Conservation (phyloP, 1,284 basidiomycete species). For the Ustilago vetiveriae region DNA sequence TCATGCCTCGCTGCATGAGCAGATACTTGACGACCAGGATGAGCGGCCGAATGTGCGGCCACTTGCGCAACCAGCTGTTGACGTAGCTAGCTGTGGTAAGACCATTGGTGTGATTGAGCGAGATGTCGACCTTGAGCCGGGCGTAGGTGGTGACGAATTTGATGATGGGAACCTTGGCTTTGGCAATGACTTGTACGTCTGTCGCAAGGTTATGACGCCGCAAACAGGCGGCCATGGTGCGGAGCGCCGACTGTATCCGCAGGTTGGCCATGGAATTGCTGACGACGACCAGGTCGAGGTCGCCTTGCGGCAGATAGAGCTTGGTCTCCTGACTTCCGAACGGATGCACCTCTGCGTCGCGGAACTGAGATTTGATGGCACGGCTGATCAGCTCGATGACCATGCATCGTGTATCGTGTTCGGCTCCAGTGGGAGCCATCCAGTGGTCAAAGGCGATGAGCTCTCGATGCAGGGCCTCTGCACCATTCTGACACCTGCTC, state of each 20-base stretch:
- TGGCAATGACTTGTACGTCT: constrained; percentile 82
- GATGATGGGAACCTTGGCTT: constrained; percentile 90
- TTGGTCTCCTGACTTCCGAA: constrained; percentile 96
- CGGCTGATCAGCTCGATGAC: constrained; percentile 79
- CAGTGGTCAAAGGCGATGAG: constrained; percentile 79
- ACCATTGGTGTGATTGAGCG: constrained; percentile 73
- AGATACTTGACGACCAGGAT: constrained; percentile 86
- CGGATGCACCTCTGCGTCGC: constrained; percentile 82
- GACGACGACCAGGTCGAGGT: constrained; percentile 73
- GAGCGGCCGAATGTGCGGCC: constrained; percentile 77
- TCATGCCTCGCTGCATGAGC: constrained; percentile 88
- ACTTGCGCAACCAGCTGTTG: constrained; percentile 78
- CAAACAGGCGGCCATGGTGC: constrained; percentile 68
- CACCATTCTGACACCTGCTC: constrained; percentile 79
- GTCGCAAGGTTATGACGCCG: constrained; percentile 70
- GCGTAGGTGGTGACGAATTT: constrained; percentile 84
- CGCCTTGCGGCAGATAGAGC: constrained; percentile 86
- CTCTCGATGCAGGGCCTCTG: constrained; percentile 68
- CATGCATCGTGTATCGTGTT: constrained; percentile 83
- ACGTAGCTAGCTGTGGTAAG: constrained; percentile 82
- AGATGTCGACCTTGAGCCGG: constrained; percentile 67
- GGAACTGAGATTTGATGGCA: constrained; percentile 76
- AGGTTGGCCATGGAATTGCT: constrained; percentile 66
- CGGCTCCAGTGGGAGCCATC: constrained; percentile 84
- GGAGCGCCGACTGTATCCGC: constrained; percentile 67